A percentile compares a stretch with the other conserved stretches of the same genome.
phyloP scores from a whole-genome alignment of 2,329 filamentous ascomycete genomes.

The Zasmidium citrigriseum region DNA sequence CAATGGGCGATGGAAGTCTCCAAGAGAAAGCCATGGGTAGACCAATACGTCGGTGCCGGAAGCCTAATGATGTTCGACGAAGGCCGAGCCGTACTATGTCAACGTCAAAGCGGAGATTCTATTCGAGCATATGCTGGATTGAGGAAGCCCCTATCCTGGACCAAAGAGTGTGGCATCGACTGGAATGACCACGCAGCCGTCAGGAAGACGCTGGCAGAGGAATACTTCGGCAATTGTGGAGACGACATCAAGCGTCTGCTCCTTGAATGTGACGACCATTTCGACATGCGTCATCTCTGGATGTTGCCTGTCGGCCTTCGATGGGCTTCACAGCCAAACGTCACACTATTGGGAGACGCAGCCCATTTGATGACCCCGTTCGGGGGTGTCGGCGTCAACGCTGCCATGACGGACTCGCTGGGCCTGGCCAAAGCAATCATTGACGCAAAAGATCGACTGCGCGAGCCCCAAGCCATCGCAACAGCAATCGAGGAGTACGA shows the following conservation, averaged over 20 bases:
- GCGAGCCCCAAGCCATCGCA: constrained; percentile 17
- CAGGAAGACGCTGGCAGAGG: constrained; percentile 39
- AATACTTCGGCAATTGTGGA: constrained; percentile 43
- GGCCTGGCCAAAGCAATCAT: constrained; percentile 40
- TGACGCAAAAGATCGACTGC: constrained; percentile 16
- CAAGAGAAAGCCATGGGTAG: constrained; percentile 27
- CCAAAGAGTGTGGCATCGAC: constrained; percentile 5
- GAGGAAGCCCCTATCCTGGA: constrained; percentile 9
- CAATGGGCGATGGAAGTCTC: constrained; percentile 16
- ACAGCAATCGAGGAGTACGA: constrained; percentile 33
- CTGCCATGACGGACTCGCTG: constrained; percentile 1
- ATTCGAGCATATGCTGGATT: constrained; percentile 13
- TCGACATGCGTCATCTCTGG: constrained; percentile 34
- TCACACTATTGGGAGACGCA: constrained; percentile 43
- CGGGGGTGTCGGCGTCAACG: constrained; percentile 4
- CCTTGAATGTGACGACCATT: constrained; percentile 20
- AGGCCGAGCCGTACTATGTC: constrained; percentile 24
- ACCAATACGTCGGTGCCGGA: constrained; percentile 36
- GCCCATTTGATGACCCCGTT: constrained; percentile 40
- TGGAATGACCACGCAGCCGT: constrained; percentile 39
- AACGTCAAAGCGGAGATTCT: constrained; percentile 20
- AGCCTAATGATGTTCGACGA: constrained; percentile 29
- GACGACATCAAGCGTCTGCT: constrained; percentile 39
- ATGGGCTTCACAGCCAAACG: constrained; percentile 37
- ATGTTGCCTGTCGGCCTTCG: constrained; percentile 40